Base-by-base conservation (phyloP, 2,329 filamentous ascomycete genomes). In the Falciphora oryzae region DNA sequence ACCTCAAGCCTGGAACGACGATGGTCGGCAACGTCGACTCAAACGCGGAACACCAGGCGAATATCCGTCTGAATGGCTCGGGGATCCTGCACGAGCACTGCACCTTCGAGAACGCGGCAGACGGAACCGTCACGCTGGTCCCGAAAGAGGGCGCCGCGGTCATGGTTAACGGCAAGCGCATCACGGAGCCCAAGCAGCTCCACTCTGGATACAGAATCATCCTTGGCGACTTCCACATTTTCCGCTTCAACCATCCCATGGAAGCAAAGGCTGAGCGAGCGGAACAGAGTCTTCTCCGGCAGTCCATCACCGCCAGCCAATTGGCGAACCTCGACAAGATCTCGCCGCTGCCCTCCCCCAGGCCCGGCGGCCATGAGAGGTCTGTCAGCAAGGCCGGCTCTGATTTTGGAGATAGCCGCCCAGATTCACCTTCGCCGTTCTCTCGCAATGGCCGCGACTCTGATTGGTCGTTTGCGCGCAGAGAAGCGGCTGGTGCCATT, bases 211-310 rank as follows among this genome's bases (percentile, higher is more conserved):
- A 93, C 74, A 90, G 95, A 67, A 91, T 99, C 64, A 99, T 99
- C 67, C 82, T 99, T 13, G 95, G 95, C 57, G 95, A 99, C 76
- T 99, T 99, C 71, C 95, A 99, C 75, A 99, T 99, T 67, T 98
- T 99, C 78, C 85, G 95, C 65, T 99, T 99, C 81, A 99, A 98
- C 72, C 93, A 99, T 73, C 95, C 95, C 0, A 90, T 97, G 81
- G 95, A 99, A 78, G 95, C 95, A 35, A 88, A 92, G 65, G 94
- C 93, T 3, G 95, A 99, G 77, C 83, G 95, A 64, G 93, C 92
- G 16, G 92, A 97, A 72, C 87, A 92, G 73, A 97, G 92, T 72
- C 80, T 96, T 27, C 81, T 99, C 65, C 89, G 94, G 59, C 94
- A 98, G 73, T 96, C 93, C 1, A 79, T 89, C 50, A 87, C 86